phyloP scores from a whole-genome alignment of 805 yeast species.

The Candida cerambycidarum region DNA sequence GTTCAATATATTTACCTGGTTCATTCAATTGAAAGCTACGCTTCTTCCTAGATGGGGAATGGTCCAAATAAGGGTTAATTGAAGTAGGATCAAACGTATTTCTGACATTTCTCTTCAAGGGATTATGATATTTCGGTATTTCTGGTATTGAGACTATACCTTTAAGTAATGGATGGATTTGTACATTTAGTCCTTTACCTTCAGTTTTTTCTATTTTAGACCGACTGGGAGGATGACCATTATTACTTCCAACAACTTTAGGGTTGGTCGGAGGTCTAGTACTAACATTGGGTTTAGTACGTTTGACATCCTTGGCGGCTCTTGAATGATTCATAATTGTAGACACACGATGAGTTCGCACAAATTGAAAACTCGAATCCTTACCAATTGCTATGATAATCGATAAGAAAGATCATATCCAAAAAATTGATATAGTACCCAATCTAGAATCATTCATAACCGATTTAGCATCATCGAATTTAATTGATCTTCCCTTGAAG shows the following conservation, averaged over 20 bases:
- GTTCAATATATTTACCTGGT: slow-evolving; percentile 61
- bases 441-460: slow-evolving; percentile 33
- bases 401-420: slow-evolving; percentile 27
- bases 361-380: too few species aligned
- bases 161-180: slow-evolving; percentile 38
- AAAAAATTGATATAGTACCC: slow-evolving; percentile 28
- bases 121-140: slow-evolving; percentile 26
- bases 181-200: slow-evolving; percentile 30
- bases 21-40: slow-evolving; percentile 50
- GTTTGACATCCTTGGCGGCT: too few species aligned
- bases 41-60: background rate
- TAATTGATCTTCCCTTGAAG: slow-evolving; percentile 39
- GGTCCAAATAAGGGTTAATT: slow-evolving; percentile 38
- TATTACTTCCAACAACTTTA: too few species aligned
- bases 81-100: slow-evolving; percentile 33
- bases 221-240: too few species aligned
- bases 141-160: slow-evolving; percentile 24
- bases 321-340: too few species aligned
- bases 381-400: slow-evolving; percentile 28
- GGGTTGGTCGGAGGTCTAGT: too few species aligned
- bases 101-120: slow-evolving; percentile 27
- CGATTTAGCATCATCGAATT: slow-evolving; percentile 37
- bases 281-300: too few species aligned
- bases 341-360: too few species aligned
- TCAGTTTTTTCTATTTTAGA: background rate